These are phyloP conservation scores for Sclerotinia glacialis DNA, from an alignment of 2,329 filamentous ascomycete genomes.

Conservation along the genomic window DNA sequence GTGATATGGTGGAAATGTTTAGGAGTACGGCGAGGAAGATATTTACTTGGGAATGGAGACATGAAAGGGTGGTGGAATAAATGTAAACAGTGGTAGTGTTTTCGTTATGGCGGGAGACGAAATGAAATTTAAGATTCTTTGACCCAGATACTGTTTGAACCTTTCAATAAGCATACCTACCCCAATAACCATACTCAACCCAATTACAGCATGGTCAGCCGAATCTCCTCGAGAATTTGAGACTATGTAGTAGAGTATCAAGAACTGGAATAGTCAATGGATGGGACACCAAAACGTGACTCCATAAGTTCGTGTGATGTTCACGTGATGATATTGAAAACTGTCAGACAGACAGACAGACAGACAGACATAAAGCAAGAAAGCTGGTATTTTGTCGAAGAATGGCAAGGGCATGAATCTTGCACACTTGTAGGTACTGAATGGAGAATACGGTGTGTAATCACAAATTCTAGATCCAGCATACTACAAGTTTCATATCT, in stretches of 20 bases:
- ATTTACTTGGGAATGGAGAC: background rate
- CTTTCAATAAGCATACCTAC: background rate
- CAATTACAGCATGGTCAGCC: background rate
- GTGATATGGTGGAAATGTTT: background rate
- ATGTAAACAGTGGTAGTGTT: background rate
- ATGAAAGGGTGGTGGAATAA: background rate
- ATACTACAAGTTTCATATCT: background rate
- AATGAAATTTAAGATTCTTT: background rate
- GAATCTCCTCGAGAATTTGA: too few relatives aligned
- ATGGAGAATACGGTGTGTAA: background rate
- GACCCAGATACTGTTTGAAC: background rate
- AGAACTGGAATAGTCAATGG: too few relatives aligned
- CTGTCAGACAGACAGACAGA: too few relatives aligned
- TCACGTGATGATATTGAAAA: background rate
- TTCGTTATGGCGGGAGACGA: background rate
- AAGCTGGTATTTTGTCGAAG: background rate
- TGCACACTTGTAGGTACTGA: background rate
- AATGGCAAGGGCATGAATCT: background rate
- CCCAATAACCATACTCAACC: background rate
- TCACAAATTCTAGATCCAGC: background rate
- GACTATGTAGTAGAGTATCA: too few relatives aligned
- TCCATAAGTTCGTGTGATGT: fast-evolving
- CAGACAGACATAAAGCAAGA: background rate
- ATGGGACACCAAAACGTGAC: background rate
- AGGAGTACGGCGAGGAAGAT: too few relatives aligned